phyloP scores from a whole-genome alignment of 2,329 filamentous ascomycete genomes.

The Stagonosporopsis tanaceti region DNA sequence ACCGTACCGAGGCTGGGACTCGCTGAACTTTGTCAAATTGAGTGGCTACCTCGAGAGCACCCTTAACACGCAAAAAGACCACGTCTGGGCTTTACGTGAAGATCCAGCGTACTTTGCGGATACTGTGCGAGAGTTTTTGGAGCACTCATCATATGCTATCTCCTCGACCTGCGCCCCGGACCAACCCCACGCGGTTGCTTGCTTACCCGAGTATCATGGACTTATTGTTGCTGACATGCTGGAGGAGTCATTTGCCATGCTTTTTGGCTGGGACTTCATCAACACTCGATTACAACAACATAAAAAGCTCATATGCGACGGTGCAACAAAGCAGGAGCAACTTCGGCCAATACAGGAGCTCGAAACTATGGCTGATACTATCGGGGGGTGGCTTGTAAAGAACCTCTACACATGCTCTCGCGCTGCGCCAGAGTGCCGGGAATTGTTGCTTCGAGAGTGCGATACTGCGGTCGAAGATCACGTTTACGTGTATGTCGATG shows the following conservation, averaged over 20 bases:
- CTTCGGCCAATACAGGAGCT: neutral
- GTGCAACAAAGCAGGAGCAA: neutral
- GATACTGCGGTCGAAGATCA: neutral
- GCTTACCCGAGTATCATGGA: neutral
- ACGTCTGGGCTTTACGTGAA: slow-evolving; percentile 16
- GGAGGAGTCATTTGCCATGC: neutral
- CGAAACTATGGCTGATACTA: neutral
- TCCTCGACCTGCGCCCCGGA: neutral
- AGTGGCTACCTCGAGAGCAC: neutral
- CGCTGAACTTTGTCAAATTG: neutral
- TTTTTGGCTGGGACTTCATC: neutral
- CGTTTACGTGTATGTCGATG: neutral
- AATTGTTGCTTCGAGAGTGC: neutral
- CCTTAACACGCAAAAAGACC: neutral
- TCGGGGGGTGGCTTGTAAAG: neutral
- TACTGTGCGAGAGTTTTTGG: neutral
- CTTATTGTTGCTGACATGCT: neutral
- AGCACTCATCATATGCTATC: neutral
- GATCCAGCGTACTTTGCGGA: slow-evolving; percentile 20
- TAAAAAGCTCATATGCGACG: neutral
- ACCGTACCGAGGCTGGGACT: slow-evolving; percentile 7
- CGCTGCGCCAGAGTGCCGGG: neutral
- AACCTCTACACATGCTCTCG: neutral
- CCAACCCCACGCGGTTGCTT: neutral
- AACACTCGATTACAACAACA: neutral